Conservation (phyloP, 805 yeast genomes). For the Hanseniaspora taiwanica region DNA sequence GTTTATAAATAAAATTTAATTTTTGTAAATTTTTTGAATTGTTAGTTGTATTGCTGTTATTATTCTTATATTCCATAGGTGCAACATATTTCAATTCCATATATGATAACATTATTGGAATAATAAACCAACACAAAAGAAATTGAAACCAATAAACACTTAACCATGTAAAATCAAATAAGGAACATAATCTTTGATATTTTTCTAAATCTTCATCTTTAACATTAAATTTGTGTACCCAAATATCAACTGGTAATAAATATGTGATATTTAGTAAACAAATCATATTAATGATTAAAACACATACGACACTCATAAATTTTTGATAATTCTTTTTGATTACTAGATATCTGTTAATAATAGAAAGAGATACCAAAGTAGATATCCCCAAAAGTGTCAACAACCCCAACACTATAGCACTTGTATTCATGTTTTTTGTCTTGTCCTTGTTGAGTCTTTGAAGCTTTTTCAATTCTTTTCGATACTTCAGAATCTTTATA, state of each 20-base stretch:
- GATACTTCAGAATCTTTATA: too few species aligned
- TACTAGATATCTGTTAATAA: slow-evolving; percentile 18
- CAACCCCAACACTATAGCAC: background rate
- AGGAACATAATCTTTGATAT: slow-evolving; percentile 6
- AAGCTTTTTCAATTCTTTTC: too few species aligned
- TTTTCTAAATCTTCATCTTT: background rate
- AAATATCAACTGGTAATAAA: slow-evolving; percentile 19
- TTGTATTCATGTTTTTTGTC: background rate
- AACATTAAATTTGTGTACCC: background rate
- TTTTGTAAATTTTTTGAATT: background rate
- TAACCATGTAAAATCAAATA: slow-evolving; percentile 13
- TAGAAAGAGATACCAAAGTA: background rate
- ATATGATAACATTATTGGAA: slow-evolving; percentile 22
- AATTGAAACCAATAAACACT: slow-evolving; percentile 20
- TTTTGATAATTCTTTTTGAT: slow-evolving; percentile 18
- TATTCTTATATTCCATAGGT: slow-evolving; percentile 3
- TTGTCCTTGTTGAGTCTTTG: too few species aligned
- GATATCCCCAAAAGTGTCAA: background rate
- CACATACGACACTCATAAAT: slow-evolving; percentile 12
- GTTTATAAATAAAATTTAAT: too few species aligned
- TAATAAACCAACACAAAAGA: slow-evolving; percentile 19
- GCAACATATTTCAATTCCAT: slow-evolving; percentile 16
- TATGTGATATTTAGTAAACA: slow-evolving; percentile 18
- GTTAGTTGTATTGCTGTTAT: background rate
- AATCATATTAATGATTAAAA: slow-evolving; percentile 15